Conservation (phyloP, 1,284 basidiomycete genomes). For the Microbotryum saponariae region DNA sequence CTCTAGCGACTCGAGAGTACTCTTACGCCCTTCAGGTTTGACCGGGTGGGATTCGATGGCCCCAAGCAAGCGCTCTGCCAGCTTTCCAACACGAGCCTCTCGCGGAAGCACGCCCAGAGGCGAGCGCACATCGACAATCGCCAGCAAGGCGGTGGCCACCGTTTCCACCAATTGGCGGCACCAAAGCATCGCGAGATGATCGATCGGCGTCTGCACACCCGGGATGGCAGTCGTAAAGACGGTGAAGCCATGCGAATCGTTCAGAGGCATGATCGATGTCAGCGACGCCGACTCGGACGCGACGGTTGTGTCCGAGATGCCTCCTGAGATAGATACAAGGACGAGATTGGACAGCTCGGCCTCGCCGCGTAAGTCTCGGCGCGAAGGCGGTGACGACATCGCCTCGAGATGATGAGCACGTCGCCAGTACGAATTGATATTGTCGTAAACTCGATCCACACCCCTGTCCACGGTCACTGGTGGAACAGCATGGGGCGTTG, state of each 20-base stretch:
- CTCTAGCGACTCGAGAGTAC: constrained; percentile 7
- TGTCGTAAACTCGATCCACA: constrained; percentile 63
- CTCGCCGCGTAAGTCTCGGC: neutral
- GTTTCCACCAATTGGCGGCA: constrained; percentile 92
- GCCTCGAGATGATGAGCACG: constrained; percentile 34
- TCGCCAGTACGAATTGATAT: constrained; percentile 40
- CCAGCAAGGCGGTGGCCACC: constrained; percentile 68
- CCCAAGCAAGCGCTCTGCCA: constrained; percentile 15
- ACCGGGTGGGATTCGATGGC: constrained; percentile 3
- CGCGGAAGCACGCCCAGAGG: constrained; percentile 11
- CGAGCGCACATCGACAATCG: constrained; percentile 48
- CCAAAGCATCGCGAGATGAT: constrained; percentile 96
- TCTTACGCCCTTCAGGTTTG: neutral
- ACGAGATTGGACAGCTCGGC: constrained; percentile 42
- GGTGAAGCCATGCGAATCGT: constrained; percentile 45
- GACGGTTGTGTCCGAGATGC: constrained; percentile 84
- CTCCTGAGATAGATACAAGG: constrained; percentile 82
- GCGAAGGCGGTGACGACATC: constrained; percentile 32
- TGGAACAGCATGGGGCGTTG: constrained; percentile 80
- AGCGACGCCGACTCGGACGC: constrained; percentile 83
- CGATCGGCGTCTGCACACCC: constrained; percentile 87
- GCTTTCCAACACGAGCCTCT: constrained; percentile 5
- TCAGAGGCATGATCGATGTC: constrained; percentile 39
- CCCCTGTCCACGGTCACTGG: constrained; percentile 78
- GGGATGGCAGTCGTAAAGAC: constrained; percentile 81